A percentile compares a stretch with the other conserved stretches of the same genome.
phyloP scores from a whole-genome alignment of 2,329 filamentous ascomycete genomes.

The Pseudopithomyces chartarum region DNA sequence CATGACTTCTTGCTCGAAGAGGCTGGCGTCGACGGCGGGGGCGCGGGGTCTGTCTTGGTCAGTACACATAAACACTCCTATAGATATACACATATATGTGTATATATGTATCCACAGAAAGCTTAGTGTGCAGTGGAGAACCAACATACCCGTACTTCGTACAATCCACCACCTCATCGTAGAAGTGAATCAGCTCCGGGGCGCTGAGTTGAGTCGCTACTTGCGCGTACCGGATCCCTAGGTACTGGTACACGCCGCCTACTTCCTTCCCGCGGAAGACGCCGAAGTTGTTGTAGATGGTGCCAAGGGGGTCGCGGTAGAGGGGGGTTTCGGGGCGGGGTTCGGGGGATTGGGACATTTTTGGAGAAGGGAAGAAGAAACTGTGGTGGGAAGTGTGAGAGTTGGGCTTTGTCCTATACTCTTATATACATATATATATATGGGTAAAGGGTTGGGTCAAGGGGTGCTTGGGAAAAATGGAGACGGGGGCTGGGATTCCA shows the following conservation, averaged over 20 bases:
- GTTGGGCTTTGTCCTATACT: no score
- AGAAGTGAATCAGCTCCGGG: constrained; percentile 29
- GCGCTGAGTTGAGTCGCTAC: constrained; percentile 37
- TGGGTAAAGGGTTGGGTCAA: no score
- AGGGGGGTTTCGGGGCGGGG: neutral
- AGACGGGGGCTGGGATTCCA: no score
- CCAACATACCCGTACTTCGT: constrained; percentile 35
- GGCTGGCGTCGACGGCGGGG: constrained; percentile 21
- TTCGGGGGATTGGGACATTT: no score
- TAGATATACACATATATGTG: no score
- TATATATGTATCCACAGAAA: no score
- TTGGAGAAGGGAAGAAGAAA: no score
- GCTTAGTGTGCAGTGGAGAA: no score
- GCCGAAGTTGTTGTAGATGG: constrained; percentile 15
- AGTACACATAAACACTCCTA: neutral
- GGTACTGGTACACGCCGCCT: constrained; percentile 29
- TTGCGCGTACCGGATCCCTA: constrained; percentile 42
- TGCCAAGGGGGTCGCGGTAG: neutral
- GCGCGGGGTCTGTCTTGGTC: constrained; percentile 18
- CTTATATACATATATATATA: no score
- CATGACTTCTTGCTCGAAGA: constrained; percentile 23
- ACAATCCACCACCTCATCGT: constrained; percentile 28
- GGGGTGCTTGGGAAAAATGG: no score
- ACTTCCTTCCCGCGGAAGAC: constrained; percentile 15
- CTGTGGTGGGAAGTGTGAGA: no score